Evolutionary conservation across 257 asterid genomes (phyloP), one percentile per base, ranked within the genome.

Genomic region (Rhazya stricta): DNA sequence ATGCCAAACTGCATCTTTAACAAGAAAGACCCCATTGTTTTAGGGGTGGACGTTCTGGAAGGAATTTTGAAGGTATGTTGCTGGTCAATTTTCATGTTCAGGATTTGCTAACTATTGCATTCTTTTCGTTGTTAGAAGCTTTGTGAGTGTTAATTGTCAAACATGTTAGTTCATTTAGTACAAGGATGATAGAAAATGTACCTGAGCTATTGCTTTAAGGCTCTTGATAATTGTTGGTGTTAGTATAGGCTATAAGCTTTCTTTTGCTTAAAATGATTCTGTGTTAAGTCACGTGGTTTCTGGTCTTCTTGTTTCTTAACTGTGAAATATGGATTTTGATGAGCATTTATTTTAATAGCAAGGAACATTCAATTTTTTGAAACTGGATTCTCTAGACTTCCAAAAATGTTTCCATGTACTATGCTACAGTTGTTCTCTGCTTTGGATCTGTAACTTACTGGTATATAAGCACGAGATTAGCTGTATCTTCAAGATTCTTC

Each of bases 11-110:
- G 93, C 75, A 83, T 95, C 68, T 92, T 88, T 83, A 92, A 92
- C 79, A 92, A 88, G 91, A 95, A 95, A 89, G 96, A 95, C 79
- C 99, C 99, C 78, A 95, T 95, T 81, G 91, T 95, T 76, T 81
- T 92, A 87, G 99, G 98, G 27, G 99, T 89, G 72, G 96, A 95
- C 74, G 88, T 95, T 80, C 78, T 91, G 60, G 96, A 91, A 73
- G 99, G 97, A 86, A 83, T 80, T 79, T 86, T 80, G 57, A 92
- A 87, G 99, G 98, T 92, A 89, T 60, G 41, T 13, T 2, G 8
- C n/a, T 16, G 7, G 42, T 48, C 29, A 30, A 15, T 70, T 27
- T 29, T 63, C 42, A 19, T 36, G 27, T 63, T 18, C 18, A 62
- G 21, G 6, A 18, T 36, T 65, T 65, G 48, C 48, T 18, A 0